Base-by-base conservation (phyloP, 83 land plant species). In the Picea engelmannii region DNA sequence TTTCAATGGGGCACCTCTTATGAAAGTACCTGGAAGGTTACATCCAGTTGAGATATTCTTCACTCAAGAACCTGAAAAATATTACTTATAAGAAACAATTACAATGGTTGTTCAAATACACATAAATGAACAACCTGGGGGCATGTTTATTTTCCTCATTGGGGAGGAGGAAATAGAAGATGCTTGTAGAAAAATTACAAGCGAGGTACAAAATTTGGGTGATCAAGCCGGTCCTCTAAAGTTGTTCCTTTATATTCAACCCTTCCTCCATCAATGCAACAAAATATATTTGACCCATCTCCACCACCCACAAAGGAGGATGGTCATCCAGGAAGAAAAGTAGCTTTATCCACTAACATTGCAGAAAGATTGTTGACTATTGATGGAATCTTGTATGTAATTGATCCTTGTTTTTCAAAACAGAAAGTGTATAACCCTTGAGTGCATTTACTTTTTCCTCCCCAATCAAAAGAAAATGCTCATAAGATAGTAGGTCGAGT, bases 1-100 rank as follows among this genome's bases (percentile, higher is more conserved):
- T 82, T 95, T 95, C 78, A 86, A 81, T 89, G 94, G 92, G 20
- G 99, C 99, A 0, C 98, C 99, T 13, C 90, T 97, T 20, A 97
- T 31, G 31, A 31, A 31, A 31, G 31, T 31, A 31, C 31, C 31
- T 31, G 1, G 31, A 31, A 31, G 31, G 31, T 31, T 31, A 31
- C 31, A 31, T 31, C 31, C 31, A 31, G 31, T 31, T 31, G 31
- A 31, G 31, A 94, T 97, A 11, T 95, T 95, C 31, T 31, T 31
- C 31, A 31, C 90, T 11, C 84, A 79, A 76, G 88, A 84, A 21
- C 88, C 88, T 27, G 83, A 87, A 82, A 80, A 86, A n/a, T 87
- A 87, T 78, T 87, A 87, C 67, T 61, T 87, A 58, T 87, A 87
- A 61, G 88, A 80, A 16, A 87, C 87, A 18, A 84, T 87, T 68